Percentiles rank a stretch among this genome's conserved stretches.
phyloP scores from a whole-genome alignment of 2,329 filamentous ascomycete genomes.

The Celoporthe dispersa region DNA sequence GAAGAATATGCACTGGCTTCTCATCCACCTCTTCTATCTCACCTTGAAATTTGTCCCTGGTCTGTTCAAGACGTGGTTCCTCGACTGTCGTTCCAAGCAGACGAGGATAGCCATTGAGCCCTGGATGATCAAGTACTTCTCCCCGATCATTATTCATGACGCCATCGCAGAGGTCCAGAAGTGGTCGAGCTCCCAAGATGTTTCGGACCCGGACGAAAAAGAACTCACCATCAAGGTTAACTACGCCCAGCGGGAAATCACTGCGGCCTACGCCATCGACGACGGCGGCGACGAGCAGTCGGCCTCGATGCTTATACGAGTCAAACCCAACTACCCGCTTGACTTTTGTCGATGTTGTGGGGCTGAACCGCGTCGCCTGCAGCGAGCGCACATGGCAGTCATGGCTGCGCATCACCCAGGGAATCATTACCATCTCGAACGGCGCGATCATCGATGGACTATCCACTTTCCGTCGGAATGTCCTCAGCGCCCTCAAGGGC shows the following conservation, averaged over 20 bases:
- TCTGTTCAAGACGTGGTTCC: slow-evolving; percentile 83
- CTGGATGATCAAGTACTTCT: slow-evolving; percentile 88
- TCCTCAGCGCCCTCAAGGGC: slow-evolving; percentile 85
- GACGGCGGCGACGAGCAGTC: slow-evolving; percentile 70
- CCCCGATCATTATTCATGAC: slow-evolving; percentile 68
- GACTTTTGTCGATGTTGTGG: slow-evolving; percentile 75
- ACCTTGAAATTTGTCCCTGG: slow-evolving; percentile 76
- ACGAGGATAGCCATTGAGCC: slow-evolving; percentile 77
- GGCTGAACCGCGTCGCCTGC: slow-evolving; percentile 83
- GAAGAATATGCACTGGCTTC: slow-evolving; percentile 78
- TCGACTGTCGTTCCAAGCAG: slow-evolving; percentile 78
- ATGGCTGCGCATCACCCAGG: slow-evolving; percentile 87
- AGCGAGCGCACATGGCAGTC: slow-evolving; percentile 90
- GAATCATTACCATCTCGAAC: slow-evolving; percentile 92
- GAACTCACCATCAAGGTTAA: slow-evolving; percentile 72
- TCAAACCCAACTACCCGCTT: slow-evolving; percentile 84
- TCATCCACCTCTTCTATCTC: slow-evolving; percentile 86
- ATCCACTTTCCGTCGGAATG: slow-evolving; percentile 82
- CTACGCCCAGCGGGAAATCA: slow-evolving; percentile 73
- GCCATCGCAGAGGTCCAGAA: slow-evolving; percentile 68
- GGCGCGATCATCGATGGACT: slow-evolving; percentile 88
- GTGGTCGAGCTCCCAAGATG: slow-evolving; percentile 65
- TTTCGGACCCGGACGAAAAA: slow-evolving; percentile 54
- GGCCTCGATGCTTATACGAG: slow-evolving; percentile 78
- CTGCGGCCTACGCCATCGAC: slow-evolving; percentile 76